Evolutionary conservation across 2,329 filamentous ascomycete genomes (phyloP).

Genomic region (Arachnopeziza araneosa): DNA sequence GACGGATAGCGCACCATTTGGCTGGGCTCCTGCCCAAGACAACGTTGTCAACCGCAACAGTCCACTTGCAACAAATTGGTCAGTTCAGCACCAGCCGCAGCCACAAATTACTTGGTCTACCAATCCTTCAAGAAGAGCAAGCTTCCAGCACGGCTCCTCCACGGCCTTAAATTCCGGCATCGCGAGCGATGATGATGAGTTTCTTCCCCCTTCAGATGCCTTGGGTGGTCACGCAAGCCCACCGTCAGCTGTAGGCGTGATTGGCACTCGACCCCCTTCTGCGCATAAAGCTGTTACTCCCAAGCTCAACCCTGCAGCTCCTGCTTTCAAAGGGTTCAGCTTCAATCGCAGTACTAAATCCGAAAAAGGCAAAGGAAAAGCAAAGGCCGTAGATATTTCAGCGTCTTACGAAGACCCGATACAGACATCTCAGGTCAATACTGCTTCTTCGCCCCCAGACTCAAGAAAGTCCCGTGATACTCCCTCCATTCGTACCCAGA

Average conservation of each 20-base stretch:
- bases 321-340: constrained; percentile 69
- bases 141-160: constrained; percentile 70
- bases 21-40: constrained; percentile 48
- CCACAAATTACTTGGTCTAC: constrained; percentile 60
- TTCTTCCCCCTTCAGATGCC: constrained; percentile 48
- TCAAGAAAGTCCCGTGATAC: constrained; percentile 51
- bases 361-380: constrained; percentile 36
- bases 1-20: constrained; percentile 71
- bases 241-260: constrained; percentile 56
- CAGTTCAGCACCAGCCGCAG: constrained; percentile 15
- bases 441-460: constrained; percentile 40
- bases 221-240: constrained; percentile 47
- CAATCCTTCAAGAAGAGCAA: constrained; percentile 74
- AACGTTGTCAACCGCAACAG: constrained; percentile 45
- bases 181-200: constrained; percentile 59
- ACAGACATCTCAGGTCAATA: constrained; percentile 30
- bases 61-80: constrained; percentile 49
- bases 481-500: constrained; percentile 51
- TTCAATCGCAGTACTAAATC: constrained; percentile 48
- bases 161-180: constrained; percentile 55
- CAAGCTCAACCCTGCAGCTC: constrained; percentile 79
- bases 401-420: not conserved
- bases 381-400: constrained; percentile 31
- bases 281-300: constrained; percentile 47
- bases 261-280: constrained; percentile 66